A percentile compares a stretch with the other conserved stretches of the same genome.
Evolutionary conservation across 139 green algal species (phyloP).

Genomic region (Picochlorum sp.): DNA sequence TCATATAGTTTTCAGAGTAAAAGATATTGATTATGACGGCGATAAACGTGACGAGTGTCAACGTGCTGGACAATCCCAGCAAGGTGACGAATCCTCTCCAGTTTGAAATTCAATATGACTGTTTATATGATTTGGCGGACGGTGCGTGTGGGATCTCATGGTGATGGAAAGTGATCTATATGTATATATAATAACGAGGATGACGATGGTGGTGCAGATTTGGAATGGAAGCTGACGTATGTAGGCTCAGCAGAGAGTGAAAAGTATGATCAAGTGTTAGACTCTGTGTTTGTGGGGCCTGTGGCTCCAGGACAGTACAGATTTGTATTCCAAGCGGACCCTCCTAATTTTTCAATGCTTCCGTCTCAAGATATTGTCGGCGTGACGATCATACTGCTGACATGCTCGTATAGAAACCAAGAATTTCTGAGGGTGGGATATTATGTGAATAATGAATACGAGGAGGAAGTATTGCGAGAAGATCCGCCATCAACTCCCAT

Average conservation of each 20-base stretch:
- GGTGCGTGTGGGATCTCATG: constrained; percentile 34
- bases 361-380: constrained; percentile 75
- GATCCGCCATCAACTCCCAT: constrained; percentile 61
- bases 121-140: constrained; percentile 58
- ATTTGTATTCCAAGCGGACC: constrained; percentile 83
- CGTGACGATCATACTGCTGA: constrained; percentile 91
- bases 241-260: constrained; percentile 89
- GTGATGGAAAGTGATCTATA: not conserved
- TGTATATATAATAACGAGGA: not conserved
- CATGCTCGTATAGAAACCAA: constrained; percentile 78
- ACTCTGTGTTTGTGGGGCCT: constrained; percentile 86
- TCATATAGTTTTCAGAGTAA: not conserved
- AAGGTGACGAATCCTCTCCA: constrained; percentile 71
- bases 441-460: constrained; percentile 95
- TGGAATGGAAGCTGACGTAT: constrained; percentile 95
- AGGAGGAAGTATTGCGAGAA: constrained; percentile 74
- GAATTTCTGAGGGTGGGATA: constrained; percentile 91
- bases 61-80: constrained; percentile 80
- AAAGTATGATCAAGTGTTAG: constrained; percentile 88
- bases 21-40: constrained; percentile 63
- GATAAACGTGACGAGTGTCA: constrained; percentile 74
- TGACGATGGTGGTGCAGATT: constrained; percentile 45
- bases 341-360: constrained; percentile 73
- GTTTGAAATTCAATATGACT: constrained; percentile 97
- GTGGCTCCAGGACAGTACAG: constrained; percentile 79